Base-by-base conservation (phyloP, 345 rosid genomes). In the Hypericum perforatum region DNA sequence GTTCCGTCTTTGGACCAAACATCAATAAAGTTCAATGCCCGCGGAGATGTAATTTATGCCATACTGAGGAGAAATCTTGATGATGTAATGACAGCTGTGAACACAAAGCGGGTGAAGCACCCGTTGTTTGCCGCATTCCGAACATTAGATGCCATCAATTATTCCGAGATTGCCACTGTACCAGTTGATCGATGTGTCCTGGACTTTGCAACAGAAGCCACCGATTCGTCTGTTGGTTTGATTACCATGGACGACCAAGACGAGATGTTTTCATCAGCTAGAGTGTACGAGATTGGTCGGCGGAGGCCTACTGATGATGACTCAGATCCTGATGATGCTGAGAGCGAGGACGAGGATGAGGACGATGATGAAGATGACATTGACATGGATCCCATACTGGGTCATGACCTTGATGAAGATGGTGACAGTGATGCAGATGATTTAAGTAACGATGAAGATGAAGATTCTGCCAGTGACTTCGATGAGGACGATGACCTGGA, bases 291-390 rank as follows among this genome's bases (percentile, higher is more conserved):
- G 76, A 82, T 88, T 60, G 98, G 98, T 50, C 74, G 98, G 6
- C 67, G 95, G 58, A 77, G 84, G 71, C 95, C 97, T 39, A 85
- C 97, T 0, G 98, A 88, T 32, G 98, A 92, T 41, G 98, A 92
- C 62, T 88, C 96, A 2, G 98, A 92, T 67, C 96, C 97, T 12
- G 97, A 92, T 63, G 97, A 88, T 65, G 97, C 86, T 13, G 95
- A 85, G 68, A 84, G 83, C 39, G 88, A 86, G 9, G 97, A 86
- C 42, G 97, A 89, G 4, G 97, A 85, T 29, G 92, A 87, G 0
- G 89, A 85, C 6, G 74, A 63, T n/a, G 95, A 85, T 6, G 96
- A 81, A 0, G 83, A 82, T 5, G 85, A 70, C 49, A 81, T n/a
- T 9, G 94, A 87, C 66, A 56, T 74, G 50, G 97, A 86, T 68